These are phyloP conservation scores for Austroboletus eburneus DNA, from an alignment of 768 basidiomycete species.

Conservation along the genomic window DNA sequence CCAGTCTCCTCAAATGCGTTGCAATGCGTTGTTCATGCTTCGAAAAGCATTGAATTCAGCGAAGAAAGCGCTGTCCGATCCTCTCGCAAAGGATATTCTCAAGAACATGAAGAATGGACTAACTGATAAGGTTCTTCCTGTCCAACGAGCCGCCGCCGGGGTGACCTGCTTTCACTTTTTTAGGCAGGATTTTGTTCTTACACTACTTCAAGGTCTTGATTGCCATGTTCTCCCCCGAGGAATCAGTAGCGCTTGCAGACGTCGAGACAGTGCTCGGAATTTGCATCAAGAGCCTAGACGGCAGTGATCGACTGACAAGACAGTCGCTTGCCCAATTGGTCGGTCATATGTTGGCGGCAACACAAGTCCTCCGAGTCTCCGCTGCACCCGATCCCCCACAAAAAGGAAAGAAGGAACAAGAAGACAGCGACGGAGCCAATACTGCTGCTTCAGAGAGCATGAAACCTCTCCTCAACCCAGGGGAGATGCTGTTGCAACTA, in stretches of 20 bases:
- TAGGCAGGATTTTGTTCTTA: conserved; percentile 13
- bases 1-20: conserved; percentile 78
- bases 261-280: conserved; percentile 70
- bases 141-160: conserved; percentile 81
- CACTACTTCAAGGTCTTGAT: conserved; percentile 42
- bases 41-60: conserved; percentile 78
- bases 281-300: conserved; percentile 73
- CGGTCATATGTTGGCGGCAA: conserved; percentile 79
- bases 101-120: conserved; percentile 78
- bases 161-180: conserved; percentile 36
- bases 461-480: conserved; percentile 65
- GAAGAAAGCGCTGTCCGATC: conserved; percentile 80
- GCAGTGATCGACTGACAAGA: conserved; percentile 79
- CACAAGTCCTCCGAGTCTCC: conserved; percentile 63
- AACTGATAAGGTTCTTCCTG: conserved; percentile 75
- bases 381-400: conserved; percentile 44
- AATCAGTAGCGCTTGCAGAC: conserved; percentile 58
- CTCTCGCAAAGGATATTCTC: conserved; percentile 70
- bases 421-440: conserved; percentile 53
- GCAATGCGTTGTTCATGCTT: conserved; percentile 72
- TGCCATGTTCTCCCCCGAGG: conserved; percentile 55
- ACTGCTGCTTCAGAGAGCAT: conserved; percentile 47
- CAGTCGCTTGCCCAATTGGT: conserved; percentile 73
- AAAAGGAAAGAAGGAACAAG: conserved; percentile 61
- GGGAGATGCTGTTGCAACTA: conserved; percentile 80